phyloP scores from a whole-genome alignment of 768 basidiomycete species.

The Hericium erinaceus region DNA sequence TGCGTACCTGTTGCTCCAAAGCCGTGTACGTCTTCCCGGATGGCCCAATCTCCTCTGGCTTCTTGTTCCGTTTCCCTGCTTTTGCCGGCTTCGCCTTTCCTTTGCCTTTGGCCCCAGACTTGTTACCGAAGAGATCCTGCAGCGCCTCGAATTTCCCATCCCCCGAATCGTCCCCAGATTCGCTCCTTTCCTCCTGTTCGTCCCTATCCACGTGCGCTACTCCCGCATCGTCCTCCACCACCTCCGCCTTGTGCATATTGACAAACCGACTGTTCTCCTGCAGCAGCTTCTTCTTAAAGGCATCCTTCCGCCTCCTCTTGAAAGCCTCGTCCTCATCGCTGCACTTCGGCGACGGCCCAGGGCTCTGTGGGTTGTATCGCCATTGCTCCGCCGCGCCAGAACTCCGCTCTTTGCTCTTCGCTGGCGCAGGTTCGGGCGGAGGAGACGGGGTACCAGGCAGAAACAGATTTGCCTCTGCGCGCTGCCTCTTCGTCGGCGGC shows the following conservation, averaged over 20 bases:
- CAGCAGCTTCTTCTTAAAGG: conserved; percentile 9
- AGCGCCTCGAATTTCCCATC: conserved; percentile 40
- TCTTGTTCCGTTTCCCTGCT: conserved; percentile 15
- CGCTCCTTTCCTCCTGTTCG: background rate
- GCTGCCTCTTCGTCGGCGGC: conserved; percentile 8
- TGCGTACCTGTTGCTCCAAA: conserved; percentile 56
- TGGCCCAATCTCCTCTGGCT: conserved; percentile 46
- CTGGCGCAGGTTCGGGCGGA: background rate
- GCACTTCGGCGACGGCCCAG: conserved; percentile 5
- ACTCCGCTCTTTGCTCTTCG: background rate
- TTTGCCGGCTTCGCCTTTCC: conserved; percentile 17
- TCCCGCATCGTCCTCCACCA: background rate
- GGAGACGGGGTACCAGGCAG: background rate
- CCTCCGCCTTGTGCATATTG: background rate
- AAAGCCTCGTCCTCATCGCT: background rate
- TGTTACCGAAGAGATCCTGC: conserved; percentile 33
- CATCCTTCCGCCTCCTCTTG: conserved; percentile 3
- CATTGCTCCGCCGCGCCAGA: conserved; percentile 3
- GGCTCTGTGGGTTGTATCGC: conserved; percentile 8
- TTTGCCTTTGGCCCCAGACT: conserved; percentile 26
- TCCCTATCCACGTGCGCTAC: background rate
- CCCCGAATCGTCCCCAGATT: conserved; percentile 19
- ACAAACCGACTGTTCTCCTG: conserved; percentile 1
- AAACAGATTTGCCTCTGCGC: background rate
- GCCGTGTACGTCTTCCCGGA: conserved; percentile 68